phyloP scores from a whole-genome alignment of 192 early-diverging fungal species.

The Rhizoclosmatium globosum region DNA sequence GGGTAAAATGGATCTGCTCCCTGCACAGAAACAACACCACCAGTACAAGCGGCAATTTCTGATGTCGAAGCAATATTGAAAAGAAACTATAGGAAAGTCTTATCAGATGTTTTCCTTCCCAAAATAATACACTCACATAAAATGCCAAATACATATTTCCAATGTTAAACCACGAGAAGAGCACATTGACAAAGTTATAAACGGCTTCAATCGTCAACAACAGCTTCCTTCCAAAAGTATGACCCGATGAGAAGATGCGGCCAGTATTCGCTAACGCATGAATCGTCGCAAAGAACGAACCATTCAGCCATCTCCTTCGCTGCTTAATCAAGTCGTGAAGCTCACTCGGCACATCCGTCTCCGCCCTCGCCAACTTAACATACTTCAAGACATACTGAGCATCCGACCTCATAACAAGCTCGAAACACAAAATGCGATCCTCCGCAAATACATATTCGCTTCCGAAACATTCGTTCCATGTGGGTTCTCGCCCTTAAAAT shows the following conservation, averaged over 20 bases:
- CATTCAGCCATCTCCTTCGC: conserved; percentile 95
- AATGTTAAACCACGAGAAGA: conserved; percentile 92
- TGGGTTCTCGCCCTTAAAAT: conserved; percentile 93
- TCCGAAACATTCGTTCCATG: conserved; percentile 84
- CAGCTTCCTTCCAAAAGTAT: conserved; percentile 75
- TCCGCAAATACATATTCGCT: conserved; percentile 94
- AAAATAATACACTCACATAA: conserved; percentile 22
- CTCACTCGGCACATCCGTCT: conserved; percentile 93
- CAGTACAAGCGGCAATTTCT: conserved; percentile 16
- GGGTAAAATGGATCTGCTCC: conserved; percentile 19
- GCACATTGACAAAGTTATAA: conserved; percentile 81
- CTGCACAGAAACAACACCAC: not conserved
- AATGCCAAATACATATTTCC: conserved; percentile 55
- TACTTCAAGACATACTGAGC: conserved; percentile 85
- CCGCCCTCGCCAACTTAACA: conserved; percentile 86
- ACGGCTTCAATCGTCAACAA: conserved; percentile 80
- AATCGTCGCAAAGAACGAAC: conserved; percentile 92
- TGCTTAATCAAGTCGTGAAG: conserved; percentile 95
- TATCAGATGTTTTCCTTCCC: not conserved
- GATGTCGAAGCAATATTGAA: conserved; percentile 13
- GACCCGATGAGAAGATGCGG: conserved; percentile 80
- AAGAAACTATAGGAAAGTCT: conserved; percentile 28
- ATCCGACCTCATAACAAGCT: conserved; percentile 85
- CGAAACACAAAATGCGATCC: conserved; percentile 96
- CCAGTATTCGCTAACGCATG: conserved; percentile 84